Conservation (phyloP, 1,284 basidiomycete genomes). For the Anthracocystis walkeri region DNA sequence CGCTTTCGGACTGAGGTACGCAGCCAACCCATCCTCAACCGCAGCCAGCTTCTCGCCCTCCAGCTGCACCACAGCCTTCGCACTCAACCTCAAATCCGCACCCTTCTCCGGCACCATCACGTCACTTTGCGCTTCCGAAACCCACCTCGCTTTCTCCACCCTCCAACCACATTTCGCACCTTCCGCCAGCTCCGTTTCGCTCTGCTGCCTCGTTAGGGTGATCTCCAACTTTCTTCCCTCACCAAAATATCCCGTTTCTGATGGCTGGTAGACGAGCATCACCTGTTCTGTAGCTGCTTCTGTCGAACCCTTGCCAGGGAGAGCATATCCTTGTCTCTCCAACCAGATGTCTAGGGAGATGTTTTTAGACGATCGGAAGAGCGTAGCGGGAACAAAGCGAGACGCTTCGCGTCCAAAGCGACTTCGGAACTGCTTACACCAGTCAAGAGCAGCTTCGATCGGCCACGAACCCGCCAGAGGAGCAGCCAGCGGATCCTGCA, state of each 20-base stretch:
- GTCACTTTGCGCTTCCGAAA: slow-evolving; percentile 23
- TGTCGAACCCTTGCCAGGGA: neutral
- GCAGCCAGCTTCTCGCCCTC: slow-evolving; percentile 7
- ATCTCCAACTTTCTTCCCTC: slow-evolving; percentile 26
- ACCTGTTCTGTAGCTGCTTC: slow-evolving; percentile 10
- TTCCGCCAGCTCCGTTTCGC: slow-evolving; percentile 3
- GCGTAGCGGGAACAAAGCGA: slow-evolving; percentile 35
- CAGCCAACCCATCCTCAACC: slow-evolving; percentile 12
- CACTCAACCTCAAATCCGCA: slow-evolving; percentile 31
- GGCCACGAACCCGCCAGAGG: slow-evolving; percentile 43
- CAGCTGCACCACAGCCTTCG: neutral
- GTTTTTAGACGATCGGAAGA: slow-evolving; percentile 47
- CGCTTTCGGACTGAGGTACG: slow-evolving; percentile 7
- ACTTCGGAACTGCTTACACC: slow-evolving; percentile 30
- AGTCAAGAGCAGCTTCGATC: slow-evolving; percentile 21
- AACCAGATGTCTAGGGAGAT: slow-evolving; percentile 37
- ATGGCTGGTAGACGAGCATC: slow-evolving; percentile 25
- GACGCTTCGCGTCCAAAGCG: slow-evolving; percentile 36
- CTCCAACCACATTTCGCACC: slow-evolving; percentile 14
- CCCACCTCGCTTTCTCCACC: slow-evolving; percentile 19
- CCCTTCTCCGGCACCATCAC: slow-evolving; percentile 36
- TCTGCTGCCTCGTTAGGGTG: slow-evolving; percentile 9
- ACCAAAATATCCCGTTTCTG: slow-evolving; percentile 6
- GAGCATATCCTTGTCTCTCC: slow-evolving; percentile 25
- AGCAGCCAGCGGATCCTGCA: slow-evolving; percentile 38